Percentiles rank a stretch among this genome's conserved stretches.
These are phyloP conservation scores for Colletotrichum graminicola DNA, from an alignment of 2,329 filamentous ascomycete species.

Conservation along the genomic window DNA sequence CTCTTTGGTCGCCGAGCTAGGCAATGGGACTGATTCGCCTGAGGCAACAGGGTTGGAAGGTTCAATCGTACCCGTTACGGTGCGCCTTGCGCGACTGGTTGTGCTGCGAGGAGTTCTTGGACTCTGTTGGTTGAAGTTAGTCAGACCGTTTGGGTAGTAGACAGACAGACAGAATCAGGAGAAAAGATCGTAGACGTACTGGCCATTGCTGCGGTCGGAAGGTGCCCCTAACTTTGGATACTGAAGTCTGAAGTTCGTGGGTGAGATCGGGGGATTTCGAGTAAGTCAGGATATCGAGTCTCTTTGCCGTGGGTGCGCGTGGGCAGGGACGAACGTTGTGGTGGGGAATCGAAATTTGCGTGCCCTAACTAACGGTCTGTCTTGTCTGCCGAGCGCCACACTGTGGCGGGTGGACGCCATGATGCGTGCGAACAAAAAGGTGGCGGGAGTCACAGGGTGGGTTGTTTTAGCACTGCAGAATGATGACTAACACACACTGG, in stretches of 20 bases:
- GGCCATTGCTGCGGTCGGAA: constrained; percentile 54
- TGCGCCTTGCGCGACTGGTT: constrained; percentile 99
- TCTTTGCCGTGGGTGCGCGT: constrained; percentile 24
- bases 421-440: no score
- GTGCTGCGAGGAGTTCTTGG: constrained; percentile 99
- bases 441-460: no score
- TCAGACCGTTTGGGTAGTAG: constrained; percentile 44
- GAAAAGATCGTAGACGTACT: constrained; percentile 49
- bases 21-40: not conserved
- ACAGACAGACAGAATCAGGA: constrained; percentile 45
- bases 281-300: constrained; percentile 24
- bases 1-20: not conserved
- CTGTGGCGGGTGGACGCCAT: not conserved
- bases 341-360: constrained; percentile 42
- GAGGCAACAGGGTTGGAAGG: not conserved
- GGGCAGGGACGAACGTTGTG: constrained; percentile 27
- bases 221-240: constrained; percentile 38
- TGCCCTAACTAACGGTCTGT: constrained; percentile 45
- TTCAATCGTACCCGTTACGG: constrained; percentile 88
- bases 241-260: constrained; percentile 24
- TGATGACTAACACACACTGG: no score
- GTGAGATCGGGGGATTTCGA: constrained; percentile 26
- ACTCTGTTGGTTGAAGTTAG: constrained; percentile 72
- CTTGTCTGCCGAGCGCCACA: constrained; percentile 9
- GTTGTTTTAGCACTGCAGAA: no score